These are phyloP conservation scores for Pseudogymnoascus verrucosus DNA, from an alignment of 2,329 filamentous ascomycete genomes.

Conservation along the genomic window DNA sequence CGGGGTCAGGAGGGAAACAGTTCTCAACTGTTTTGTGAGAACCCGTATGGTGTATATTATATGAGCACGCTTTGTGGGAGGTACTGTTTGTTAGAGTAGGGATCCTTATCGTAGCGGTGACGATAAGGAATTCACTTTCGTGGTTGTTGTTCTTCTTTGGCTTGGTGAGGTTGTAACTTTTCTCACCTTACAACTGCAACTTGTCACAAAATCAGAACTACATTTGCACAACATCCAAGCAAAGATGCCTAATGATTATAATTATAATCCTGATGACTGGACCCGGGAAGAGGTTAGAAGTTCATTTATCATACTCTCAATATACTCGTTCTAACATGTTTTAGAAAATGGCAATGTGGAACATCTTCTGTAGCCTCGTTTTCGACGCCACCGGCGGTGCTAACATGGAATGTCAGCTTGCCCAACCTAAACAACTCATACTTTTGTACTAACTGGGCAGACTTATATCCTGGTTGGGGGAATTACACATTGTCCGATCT, in stretches of 20 bases:
- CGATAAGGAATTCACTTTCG: not conserved
- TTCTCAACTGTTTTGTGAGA: not conserved
- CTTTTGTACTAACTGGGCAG: too few relatives aligned
- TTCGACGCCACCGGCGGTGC: too few relatives aligned
- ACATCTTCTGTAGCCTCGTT: too few relatives aligned
- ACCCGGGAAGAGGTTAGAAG: not conserved
- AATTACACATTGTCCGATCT: too few relatives aligned
- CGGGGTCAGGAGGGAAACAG: not conserved
- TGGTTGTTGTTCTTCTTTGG: not conserved
- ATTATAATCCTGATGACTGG: too few relatives aligned
- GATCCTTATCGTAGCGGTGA: not conserved
- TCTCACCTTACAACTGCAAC: not conserved
- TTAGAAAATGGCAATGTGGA: not conserved
- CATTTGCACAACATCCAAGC: too few relatives aligned
- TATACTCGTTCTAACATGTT: not conserved
- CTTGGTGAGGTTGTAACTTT: not conserved
- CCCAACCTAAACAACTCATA: too few relatives aligned
- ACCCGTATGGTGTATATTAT: not conserved
- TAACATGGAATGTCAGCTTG: too few relatives aligned
- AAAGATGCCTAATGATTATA: too few relatives aligned
- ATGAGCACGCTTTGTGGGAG: not conserved
- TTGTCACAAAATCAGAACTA: too few relatives aligned
- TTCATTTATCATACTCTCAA: not conserved
- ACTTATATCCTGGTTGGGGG: too few relatives aligned
- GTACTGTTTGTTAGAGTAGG: not conserved